These are phyloP conservation scores for Daldinia bambusicola DNA, from an alignment of 495 filamentous ascomycete species.

Conservation along the genomic window DNA sequence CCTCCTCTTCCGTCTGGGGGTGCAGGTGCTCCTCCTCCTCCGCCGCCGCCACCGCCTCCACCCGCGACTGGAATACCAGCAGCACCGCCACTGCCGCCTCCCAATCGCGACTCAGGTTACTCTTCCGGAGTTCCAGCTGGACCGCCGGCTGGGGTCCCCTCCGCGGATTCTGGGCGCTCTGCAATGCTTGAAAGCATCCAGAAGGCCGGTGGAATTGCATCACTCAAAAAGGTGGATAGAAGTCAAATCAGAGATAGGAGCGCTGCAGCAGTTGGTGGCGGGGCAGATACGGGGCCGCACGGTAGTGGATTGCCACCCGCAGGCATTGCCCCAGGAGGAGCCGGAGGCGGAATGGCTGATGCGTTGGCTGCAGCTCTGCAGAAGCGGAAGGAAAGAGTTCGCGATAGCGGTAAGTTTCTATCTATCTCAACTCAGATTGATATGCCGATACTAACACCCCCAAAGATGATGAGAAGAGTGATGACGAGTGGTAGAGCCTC, in stretches of 20 bases:
- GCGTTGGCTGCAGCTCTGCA: constrained; percentile 80
- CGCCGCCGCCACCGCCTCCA: constrained; percentile 66
- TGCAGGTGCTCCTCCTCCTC: constrained; percentile 60
- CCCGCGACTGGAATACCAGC: constrained; percentile 63
- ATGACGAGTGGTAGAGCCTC: constrained; percentile 75
- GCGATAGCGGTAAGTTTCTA: constrained; percentile 81
- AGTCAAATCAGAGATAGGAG: constrained; percentile 83
- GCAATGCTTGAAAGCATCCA: constrained; percentile 86
- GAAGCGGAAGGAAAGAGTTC: constrained; percentile 88
- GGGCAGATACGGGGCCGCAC: constrained; percentile 63
- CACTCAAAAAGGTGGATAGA: constrained; percentile 83
- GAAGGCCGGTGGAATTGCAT: constrained; percentile 74
- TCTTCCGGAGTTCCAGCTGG: constrained; percentile 66
- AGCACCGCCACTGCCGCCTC: constrained; percentile 75
- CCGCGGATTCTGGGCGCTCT: constrained; percentile 58
- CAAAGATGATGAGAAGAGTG: constrained; percentile 80
- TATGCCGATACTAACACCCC: constrained; percentile 46
- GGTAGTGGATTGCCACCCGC: constrained; percentile 63
- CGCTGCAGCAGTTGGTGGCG: constrained; percentile 72
- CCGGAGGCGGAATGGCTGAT: constrained; percentile 75
- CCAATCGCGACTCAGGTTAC: constrained; percentile 71
- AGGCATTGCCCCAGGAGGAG: constrained; percentile 57
- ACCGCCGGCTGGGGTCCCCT: background rate
- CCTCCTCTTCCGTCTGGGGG: constrained; percentile 52
- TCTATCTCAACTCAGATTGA: background rate